Evolutionary conservation across 2,329 filamentous ascomycete genomes (phyloP), one percentile per base, ranked within the genome.

Genomic region (Claviceps capensis): DNA sequence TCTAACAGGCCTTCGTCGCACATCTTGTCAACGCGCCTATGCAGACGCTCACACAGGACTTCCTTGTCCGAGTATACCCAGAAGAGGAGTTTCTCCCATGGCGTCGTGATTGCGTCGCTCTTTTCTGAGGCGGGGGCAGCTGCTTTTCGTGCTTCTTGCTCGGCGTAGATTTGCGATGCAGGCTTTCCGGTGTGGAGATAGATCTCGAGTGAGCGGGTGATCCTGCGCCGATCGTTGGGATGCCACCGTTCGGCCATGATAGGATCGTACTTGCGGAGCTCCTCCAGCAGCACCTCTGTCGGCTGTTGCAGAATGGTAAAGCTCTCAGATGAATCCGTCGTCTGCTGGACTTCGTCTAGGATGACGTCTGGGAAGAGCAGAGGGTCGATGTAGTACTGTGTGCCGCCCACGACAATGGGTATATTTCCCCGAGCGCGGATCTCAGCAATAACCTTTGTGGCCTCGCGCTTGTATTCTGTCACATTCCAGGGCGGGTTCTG

Each of bases 381-480:
- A 1, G 88, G 82, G 61, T 96, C 89, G 0, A 88, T 85, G 63
- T 98, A 98, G 69, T 97, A 98, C 62, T 95, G 88, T 11, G 91
- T 95, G 8, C 93, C 93, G 26, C 93, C 93, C 1, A 97, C 93
- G 0, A 98, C 70, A 30, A 98, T 89, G 0, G 93, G 93, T 13
- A 96, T 67, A 56, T 85, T 86, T 0, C 88, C 88, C 60, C 91
- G 77, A 7, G 72, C 72, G 48, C 85, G 78, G 51, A 98, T 95
- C 43, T 93, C 87, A 23, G 77, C 69, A 55, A 98, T 91, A 16
- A 84, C 71, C 16, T 71, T 71, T 36, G 78, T 71, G 1, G 88
- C 86, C 58, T 85, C 81, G 44, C 73, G 73, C 47, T 85, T 85
- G 63, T 94, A 98, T 30, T 79, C 75, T 0, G 84, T 80, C 8